Base-by-base conservation (phyloP, 2,329 filamentous ascomycete species). In the Fusarium sacchari region DNA sequence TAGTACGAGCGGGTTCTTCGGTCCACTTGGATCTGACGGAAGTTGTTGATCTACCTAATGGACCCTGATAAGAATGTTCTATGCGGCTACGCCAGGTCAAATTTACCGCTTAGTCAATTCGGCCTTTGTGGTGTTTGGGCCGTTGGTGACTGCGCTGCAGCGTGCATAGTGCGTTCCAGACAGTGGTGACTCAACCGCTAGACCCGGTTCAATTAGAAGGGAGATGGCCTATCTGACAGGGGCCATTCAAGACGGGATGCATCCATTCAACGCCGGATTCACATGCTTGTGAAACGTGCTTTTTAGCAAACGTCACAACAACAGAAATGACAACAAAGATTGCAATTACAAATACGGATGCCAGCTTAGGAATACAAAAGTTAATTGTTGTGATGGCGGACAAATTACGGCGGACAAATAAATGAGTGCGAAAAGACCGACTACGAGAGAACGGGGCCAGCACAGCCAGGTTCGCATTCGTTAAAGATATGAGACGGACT, bases 101-200 rank as follows among this genome's bases (percentile, higher is more conserved):
- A 36, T 52, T 43, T 18, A 26, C 65, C 64, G 65, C 65, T 68
- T 55, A 68, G 64, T 68, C 28, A 68, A 47, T 15, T 18, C 39
- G 22, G 12, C 6, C 20, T 37, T 28, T 36, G 40, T 18, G 28
- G 32, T n/a, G 20, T 24, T 24, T 28, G 18, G 43, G 43, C 43
- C 43, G 43, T 15, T 47, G 18, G 44, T 60, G 34, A 34, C 26
- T 40, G 44, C 8, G 11, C 53, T 55, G 32, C 2, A 52, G n/a
- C 17, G 17, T 34, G 22, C 46, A 18, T 49, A n/a, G 28, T 3
- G 18, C 32, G 22, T 65, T 24, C 5, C 9, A 28, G 34, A 64
- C 14, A 14, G 26, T 46, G 30, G 57, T 60, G 34, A 28, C 24
- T 28, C 28, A 22, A 22, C 15, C n/a, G 6, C 30, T 56, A 56